Conservation (phyloP, 2,329 filamentous ascomycete genomes). For the Diaporthe caulivora region DNA sequence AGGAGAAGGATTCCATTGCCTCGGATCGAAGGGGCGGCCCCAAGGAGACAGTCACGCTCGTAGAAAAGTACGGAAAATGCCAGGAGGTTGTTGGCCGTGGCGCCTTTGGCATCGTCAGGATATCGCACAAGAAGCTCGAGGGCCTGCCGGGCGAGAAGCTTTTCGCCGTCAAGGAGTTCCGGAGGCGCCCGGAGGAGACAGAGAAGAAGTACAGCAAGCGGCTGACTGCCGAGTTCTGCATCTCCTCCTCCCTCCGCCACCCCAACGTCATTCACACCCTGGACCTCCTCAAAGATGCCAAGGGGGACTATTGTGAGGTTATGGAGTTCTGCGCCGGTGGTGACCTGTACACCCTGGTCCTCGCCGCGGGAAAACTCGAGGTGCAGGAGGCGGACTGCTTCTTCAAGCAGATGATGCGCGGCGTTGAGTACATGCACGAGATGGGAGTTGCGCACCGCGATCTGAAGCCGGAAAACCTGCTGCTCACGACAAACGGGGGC, state of each 20-base stretch:
- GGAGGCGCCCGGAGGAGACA: slow-evolving; percentile 91
- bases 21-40: slow-evolving; percentile 82
- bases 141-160: slow-evolving; percentile 87
- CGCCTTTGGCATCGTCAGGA: slow-evolving; percentile 96
- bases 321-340: slow-evolving; percentile 99
- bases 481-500: slow-evolving; percentile 90
- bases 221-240: slow-evolving; percentile 97
- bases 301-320: slow-evolving; percentile 98
- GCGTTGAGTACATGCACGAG: slow-evolving; percentile 98
- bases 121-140: slow-evolving; percentile 94
- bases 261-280: slow-evolving; percentile 98
- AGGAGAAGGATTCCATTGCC: slow-evolving; percentile 83
- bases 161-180: slow-evolving; percentile 98
- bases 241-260: slow-evolving; percentile 95
- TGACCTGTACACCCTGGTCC: slow-evolving; percentile 92
- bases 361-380: slow-evolving; percentile 91
- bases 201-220: slow-evolving; percentile 98
- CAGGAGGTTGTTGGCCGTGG: slow-evolving; percentile 96
- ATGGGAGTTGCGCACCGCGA: slow-evolving; percentile 99
- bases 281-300: slow-evolving; percentile 93
- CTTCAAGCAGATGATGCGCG: slow-evolving; percentile 99
- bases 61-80: slow-evolving; percentile 98
- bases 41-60: slow-evolving; percentile 81
- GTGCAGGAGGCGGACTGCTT: slow-evolving; percentile 96
- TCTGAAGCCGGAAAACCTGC: slow-evolving; percentile 94